A percentile compares a stretch with the other conserved stretches of the same genome.
These are phyloP conservation scores for Thuja plicata DNA, from an alignment of 83 land plant species.

Conservation along the genomic window DNA sequence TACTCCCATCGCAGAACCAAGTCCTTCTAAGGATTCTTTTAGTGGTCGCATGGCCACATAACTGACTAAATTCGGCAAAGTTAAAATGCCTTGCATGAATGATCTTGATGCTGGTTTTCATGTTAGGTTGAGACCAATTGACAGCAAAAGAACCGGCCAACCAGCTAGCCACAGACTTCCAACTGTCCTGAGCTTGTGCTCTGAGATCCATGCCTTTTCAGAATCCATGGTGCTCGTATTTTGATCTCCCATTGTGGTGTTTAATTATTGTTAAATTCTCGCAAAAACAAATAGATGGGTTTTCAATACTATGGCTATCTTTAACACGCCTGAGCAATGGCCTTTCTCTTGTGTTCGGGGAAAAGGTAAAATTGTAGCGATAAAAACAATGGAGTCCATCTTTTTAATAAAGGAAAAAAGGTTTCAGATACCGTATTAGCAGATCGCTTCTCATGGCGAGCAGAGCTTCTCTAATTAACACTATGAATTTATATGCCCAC, in stretches of 20 bases:
- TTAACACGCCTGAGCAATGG: background rate
- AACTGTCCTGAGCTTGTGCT: conserved; percentile 67
- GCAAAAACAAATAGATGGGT: background rate
- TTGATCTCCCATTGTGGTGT: conserved; percentile 32
- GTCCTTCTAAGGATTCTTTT: too few relatives aligned
- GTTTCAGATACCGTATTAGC: too few relatives aligned
- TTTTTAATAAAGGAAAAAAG: too few relatives aligned
- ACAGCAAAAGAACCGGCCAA: conserved; percentile 75
- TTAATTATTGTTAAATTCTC: background rate
- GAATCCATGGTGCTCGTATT: conserved; percentile 29
- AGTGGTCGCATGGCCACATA: too few relatives aligned
- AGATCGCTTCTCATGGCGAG: too few relatives aligned
- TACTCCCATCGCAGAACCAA: too few relatives aligned
- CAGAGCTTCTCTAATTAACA: too few relatives aligned
- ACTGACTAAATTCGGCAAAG: too few relatives aligned
- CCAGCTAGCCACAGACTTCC: conserved; percentile 71
- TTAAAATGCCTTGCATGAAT: conserved; percentile 96
- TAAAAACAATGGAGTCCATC: too few relatives aligned
- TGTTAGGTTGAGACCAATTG: conserved; percentile 77
- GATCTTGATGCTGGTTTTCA: conserved; percentile 85
- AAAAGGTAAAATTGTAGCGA: too few relatives aligned
- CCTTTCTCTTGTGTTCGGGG: too few relatives aligned
- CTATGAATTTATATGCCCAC: too few relatives aligned
- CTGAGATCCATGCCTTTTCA: conserved; percentile 53
- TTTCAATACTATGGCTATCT: background rate